Percentiles rank a stretch among this genome's conserved stretches.
These are phyloP conservation scores for Leccinum variicolor DNA, from an alignment of 768 basidiomycete genomes.

Conservation along the genomic window DNA sequence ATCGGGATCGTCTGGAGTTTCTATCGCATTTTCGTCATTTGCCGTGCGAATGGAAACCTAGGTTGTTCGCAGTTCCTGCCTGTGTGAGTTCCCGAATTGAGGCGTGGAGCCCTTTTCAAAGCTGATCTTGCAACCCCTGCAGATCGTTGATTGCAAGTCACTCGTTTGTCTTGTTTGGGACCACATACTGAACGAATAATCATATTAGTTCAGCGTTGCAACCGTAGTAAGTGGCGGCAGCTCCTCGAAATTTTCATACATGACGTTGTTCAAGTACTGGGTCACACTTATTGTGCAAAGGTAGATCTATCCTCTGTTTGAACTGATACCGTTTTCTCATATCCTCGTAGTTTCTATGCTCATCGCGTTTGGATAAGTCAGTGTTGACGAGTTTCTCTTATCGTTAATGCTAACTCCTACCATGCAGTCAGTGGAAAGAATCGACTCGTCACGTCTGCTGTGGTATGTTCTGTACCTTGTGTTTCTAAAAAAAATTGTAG, in stretches of 20 bases:
- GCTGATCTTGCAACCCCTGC: not conserved
- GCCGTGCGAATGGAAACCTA: not conserved
- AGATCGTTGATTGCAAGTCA: constrained; percentile 6
- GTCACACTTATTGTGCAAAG: constrained; percentile 20
- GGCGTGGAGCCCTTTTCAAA: not conserved
- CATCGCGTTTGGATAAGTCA: constrained; percentile 28
- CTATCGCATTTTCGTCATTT: constrained; percentile 5
- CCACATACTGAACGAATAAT: not conserved
- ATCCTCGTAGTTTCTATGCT: constrained; percentile 17
- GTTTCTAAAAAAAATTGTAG: not conserved
- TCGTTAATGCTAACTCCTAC: not conserved
- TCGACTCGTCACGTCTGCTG: constrained; percentile 7
- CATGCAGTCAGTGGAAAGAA: constrained; percentile 19
- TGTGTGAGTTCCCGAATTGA: not conserved
- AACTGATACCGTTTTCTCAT: not conserved
- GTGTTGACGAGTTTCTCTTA: not conserved
- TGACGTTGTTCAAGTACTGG: constrained; percentile 9
- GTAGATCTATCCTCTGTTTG: not conserved
- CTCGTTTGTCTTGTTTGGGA: not conserved
- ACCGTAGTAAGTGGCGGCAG: constrained; percentile 2
- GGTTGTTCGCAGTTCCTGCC: constrained; percentile 2
- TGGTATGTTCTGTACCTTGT: constrained; percentile 7
- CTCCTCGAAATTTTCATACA: not conserved
- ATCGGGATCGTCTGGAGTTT: not conserved
- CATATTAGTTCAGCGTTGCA: not conserved